Evolutionary conservation across 257 asterid genomes (phyloP).

Genomic region (Solanum peruvianum): DNA sequence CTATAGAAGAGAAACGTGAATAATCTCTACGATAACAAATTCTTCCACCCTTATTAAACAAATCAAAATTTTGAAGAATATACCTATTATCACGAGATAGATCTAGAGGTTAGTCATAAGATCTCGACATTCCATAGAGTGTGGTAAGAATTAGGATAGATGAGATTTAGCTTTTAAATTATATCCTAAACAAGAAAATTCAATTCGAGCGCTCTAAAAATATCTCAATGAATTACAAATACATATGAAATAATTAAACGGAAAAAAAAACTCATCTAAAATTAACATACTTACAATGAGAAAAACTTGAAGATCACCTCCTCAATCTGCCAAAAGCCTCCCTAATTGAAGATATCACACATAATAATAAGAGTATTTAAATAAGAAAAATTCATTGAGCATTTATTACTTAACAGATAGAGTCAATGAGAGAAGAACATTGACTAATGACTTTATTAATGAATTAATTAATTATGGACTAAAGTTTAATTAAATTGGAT

Average conservation of each 20-base stretch:
- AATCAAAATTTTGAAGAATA: too few species aligned
- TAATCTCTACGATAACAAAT: too few species aligned
- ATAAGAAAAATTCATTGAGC: background rate
- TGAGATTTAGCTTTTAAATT: background rate
- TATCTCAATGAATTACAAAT: background rate
- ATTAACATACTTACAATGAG: background rate
- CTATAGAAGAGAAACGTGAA: too few species aligned
- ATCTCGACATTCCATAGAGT: background rate
- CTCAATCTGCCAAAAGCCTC: background rate
- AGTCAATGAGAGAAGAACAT: background rate
- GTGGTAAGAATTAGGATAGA: background rate
- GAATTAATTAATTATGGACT: background rate
- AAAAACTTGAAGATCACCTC: background rate
- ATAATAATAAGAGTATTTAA: background rate
- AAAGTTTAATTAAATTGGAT: background rate
- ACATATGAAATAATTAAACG: background rate
- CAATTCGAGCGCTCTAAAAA: fast-evolving
- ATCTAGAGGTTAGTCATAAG: background rate
- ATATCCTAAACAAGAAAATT: background rate
- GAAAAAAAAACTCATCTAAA: background rate
- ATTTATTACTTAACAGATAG: background rate
- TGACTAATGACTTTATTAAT: background rate
- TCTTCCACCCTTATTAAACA: too few species aligned
- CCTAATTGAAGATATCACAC: background rate
- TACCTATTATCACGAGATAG: background rate